phyloP scores from a whole-genome alignment of 257 asterid species.

The Nicotiana attenuata region DNA sequence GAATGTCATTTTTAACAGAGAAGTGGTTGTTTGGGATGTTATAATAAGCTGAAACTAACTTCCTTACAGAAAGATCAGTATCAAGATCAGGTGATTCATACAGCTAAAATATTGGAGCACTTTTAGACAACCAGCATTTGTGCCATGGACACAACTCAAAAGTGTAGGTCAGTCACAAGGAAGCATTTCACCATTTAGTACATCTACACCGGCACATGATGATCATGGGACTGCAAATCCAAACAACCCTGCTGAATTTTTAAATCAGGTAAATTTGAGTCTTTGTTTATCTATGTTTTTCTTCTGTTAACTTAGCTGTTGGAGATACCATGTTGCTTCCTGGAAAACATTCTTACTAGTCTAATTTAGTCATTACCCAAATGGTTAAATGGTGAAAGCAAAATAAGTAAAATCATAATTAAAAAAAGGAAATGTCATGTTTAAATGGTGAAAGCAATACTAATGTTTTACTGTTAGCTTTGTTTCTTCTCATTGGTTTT shows the following conservation, averaged over 20 bases:
- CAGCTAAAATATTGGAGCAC: slow-evolving; percentile 39
- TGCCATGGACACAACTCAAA: slow-evolving; percentile 38
- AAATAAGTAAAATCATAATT: neutral
- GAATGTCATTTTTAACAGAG: slow-evolving; percentile 54
- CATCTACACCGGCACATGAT: slow-evolving; percentile 42
- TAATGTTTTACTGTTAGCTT: neutral
- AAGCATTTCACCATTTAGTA: slow-evolving; percentile 54
- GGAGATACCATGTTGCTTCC: neutral
- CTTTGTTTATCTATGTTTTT: neutral
- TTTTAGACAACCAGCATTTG: slow-evolving; percentile 61
- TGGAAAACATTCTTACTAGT: neutral
- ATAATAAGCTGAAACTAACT: slow-evolving; percentile 39
- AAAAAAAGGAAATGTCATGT: neutral
- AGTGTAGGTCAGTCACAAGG: slow-evolving; percentile 45
- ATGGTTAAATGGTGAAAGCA: neutral
- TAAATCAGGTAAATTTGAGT: slow-evolving; percentile 52
- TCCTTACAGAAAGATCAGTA: slow-evolving; percentile 32
- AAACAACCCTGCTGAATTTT: slow-evolving; percentile 48
- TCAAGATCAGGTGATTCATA: slow-evolving; percentile 21
- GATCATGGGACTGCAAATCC: slow-evolving; percentile 43
- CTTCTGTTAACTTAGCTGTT: neutral
- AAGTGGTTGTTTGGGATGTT: slow-evolving; percentile 76
- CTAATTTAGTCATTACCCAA: neutral
- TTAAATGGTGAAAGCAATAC: neutral
- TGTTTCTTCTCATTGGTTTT: neutral